Conservation (phyloP, 768 basidiomycete species). For the Termitomyces eurrhizus region DNA sequence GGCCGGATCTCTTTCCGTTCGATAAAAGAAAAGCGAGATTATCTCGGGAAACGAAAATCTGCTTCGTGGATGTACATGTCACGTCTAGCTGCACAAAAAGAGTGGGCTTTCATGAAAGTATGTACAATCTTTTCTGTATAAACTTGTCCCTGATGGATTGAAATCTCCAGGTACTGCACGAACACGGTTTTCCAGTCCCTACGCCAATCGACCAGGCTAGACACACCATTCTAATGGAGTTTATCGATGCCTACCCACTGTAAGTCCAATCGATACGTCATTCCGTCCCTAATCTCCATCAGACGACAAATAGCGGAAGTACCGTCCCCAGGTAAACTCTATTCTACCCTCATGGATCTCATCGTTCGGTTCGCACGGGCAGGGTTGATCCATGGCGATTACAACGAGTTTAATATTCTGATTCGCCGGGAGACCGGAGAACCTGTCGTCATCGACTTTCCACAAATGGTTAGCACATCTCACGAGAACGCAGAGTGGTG, state of each 20-base stretch:
- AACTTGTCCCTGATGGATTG: neutral
- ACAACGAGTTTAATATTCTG: slow-evolving; percentile 99
- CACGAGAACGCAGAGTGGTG: slow-evolving; percentile 97
- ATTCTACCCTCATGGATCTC: slow-evolving; percentile 90
- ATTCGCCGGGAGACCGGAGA: slow-evolving; percentile 71
- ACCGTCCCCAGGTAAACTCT: slow-evolving; percentile 83
- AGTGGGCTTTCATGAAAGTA: slow-evolving; percentile 99
- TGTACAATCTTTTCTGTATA: neutral
- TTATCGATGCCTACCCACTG: slow-evolving; percentile 94
- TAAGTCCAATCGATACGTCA: slow-evolving; percentile 34
- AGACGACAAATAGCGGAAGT: slow-evolving; percentile 87
- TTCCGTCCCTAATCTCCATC: slow-evolving; percentile 8
- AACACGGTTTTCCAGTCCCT: slow-evolving; percentile 92
- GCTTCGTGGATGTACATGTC: slow-evolving; percentile 99
- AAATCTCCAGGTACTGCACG: slow-evolving; percentile 70
- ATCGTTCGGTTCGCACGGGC: slow-evolving; percentile 92
- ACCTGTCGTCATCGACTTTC: slow-evolving; percentile 95
- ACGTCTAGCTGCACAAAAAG: slow-evolving; percentile 91
- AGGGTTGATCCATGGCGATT: slow-evolving; percentile 98
- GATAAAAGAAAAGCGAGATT: slow-evolving; percentile 95
- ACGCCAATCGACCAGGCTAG: slow-evolving; percentile 90
- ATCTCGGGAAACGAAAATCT: slow-evolving; percentile 90
- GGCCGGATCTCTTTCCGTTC: slow-evolving; percentile 97
- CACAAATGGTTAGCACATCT: slow-evolving; percentile 98
- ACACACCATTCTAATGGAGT: slow-evolving; percentile 95